Base-by-base conservation (phyloP, 805 yeast genomes). In the Scheffersomyces spartinae region DNA sequence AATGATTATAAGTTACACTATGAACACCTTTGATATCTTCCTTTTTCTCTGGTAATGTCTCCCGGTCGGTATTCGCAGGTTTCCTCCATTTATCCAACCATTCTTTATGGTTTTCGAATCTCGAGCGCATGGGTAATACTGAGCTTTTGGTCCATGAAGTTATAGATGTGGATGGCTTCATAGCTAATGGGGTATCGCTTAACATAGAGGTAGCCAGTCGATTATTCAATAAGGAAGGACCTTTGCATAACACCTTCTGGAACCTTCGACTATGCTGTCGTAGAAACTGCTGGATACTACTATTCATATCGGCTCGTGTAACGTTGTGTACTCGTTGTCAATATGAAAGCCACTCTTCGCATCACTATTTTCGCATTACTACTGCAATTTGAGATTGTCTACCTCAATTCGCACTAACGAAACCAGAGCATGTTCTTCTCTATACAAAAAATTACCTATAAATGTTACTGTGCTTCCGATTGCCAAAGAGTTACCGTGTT, bases 21-120 rank as follows among this genome's bases (percentile, higher is more conserved):
- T 50, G 57, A 6, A 57, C 36, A 3, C 65, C 65, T 17, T 37
- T 43, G 15, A 59, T 59, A 21, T 59, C 64, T 2, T 49, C 45
- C 6, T 51, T 45, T 3, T 17, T 16, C 10, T 18, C 31, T 5
- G 64, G 63, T 15, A 52, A 43, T 9, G 8, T 20, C 15, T 27
- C 31, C n/a, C 3, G 38, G 41, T 9, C 24, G 29, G 25, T 15
- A 21, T 16, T 11, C 23, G n/a, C n/a, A n/a, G n/a, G n/a, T 5
- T 15, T 10, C 15, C 15, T 14, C 11, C 26, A 20, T 11, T n/a
- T 14, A 3, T 15, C 15, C 8, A 24, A 23, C 20, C 30, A 40
- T 11, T 29, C 27, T 9, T 15, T 11, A 11, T 26, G 29, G 21
- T 27, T 17, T 16, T 16, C 14, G 21, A 29, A 27, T 9, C 19